These are phyloP conservation scores for Rosellinia necatrix DNA, from an alignment of 2,329 filamentous ascomycete species.

Conservation along the genomic window DNA sequence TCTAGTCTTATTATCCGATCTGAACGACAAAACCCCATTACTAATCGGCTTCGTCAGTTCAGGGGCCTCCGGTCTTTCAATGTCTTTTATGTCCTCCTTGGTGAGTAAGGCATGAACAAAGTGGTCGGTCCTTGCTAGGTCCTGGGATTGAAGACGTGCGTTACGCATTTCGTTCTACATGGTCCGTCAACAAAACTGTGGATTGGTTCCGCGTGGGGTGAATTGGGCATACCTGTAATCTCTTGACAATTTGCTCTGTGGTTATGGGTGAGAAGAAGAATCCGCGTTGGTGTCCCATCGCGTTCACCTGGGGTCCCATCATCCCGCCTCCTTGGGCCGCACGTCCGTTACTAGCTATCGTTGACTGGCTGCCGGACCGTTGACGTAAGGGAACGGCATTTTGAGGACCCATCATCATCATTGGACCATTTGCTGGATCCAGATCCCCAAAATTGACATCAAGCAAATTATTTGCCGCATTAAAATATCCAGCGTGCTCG, in stretches of 20 bases:
- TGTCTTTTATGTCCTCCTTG: conserved; percentile 68
- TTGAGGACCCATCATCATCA: conserved; percentile 72
- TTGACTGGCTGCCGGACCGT: conserved; percentile 69
- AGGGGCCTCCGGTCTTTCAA: conserved; percentile 54
- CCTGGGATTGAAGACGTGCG: conserved; percentile 84
- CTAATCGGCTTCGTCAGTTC: conserved; percentile 55
- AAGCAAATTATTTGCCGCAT: conserved; percentile 73
- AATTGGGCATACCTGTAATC: conserved; percentile 68
- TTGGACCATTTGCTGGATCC: conserved; percentile 75
- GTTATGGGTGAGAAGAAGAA: conserved; percentile 89
- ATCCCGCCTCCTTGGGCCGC: conserved; percentile 58
- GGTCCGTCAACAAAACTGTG: conserved; percentile 32
- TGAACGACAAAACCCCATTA: conserved; percentile 61
- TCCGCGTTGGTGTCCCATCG: conserved; percentile 74
- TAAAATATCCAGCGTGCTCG: conserved; percentile 88
- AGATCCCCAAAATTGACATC: conserved; percentile 93
- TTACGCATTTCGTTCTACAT: conserved; percentile 83
- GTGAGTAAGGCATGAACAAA: conserved; percentile 79
- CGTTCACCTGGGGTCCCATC: conserved; percentile 57
- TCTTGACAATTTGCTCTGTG: conserved; percentile 92
- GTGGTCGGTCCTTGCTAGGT: conserved; percentile 79
- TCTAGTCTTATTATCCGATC: conserved; percentile 76
- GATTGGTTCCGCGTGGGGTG: not conserved
- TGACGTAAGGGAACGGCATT: conserved; percentile 73
- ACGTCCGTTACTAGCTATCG: conserved; percentile 64